Evolutionary conservation across 768 basidiomycete species (phyloP).

Genomic region (Dioszegia aurantiaca): DNA sequence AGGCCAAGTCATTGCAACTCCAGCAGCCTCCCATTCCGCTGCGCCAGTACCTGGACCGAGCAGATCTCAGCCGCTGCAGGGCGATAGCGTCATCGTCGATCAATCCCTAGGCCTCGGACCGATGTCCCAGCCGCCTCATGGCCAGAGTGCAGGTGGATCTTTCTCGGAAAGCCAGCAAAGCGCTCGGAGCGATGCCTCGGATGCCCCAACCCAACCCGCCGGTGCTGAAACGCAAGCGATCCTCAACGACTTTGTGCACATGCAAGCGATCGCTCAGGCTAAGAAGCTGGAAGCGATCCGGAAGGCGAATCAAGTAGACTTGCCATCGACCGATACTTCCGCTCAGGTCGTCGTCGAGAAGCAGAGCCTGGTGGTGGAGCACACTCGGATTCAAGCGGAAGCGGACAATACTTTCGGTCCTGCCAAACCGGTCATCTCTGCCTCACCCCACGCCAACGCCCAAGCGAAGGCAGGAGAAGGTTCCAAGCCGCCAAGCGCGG

Average conservation of each 20-base stretch:
- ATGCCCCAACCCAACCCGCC: neutral
- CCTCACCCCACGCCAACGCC: no score
- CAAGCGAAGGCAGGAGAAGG: no score
- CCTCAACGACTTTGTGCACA: conserved; percentile 6
- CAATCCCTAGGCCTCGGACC: neutral
- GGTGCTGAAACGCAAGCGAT: conserved; percentile 20
- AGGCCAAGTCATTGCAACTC: no score
- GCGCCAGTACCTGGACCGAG: neutral
- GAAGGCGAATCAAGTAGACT: neutral
- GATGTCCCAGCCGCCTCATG: no score
- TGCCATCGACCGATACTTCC: no score
- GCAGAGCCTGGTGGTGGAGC: no score
- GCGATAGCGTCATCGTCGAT: conserved; percentile 1
- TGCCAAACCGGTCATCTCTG: no score
- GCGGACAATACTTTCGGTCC: no score
- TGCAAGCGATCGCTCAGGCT: neutral
- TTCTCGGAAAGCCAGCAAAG: neutral
- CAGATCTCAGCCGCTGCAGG: neutral
- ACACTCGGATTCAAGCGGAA: no score
- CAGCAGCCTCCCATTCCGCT: no score
- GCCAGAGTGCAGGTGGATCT: neutral
- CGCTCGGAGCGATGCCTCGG: neutral
- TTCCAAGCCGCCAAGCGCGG: no score
- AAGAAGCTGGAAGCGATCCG: neutral
- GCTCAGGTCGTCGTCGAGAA: no score